Percentiles rank a stretch among this genome's conserved stretches.
Evolutionary conservation across 352 stramenopile species (phyloP).

Genomic region (Globisporangium nodosum): DNA sequence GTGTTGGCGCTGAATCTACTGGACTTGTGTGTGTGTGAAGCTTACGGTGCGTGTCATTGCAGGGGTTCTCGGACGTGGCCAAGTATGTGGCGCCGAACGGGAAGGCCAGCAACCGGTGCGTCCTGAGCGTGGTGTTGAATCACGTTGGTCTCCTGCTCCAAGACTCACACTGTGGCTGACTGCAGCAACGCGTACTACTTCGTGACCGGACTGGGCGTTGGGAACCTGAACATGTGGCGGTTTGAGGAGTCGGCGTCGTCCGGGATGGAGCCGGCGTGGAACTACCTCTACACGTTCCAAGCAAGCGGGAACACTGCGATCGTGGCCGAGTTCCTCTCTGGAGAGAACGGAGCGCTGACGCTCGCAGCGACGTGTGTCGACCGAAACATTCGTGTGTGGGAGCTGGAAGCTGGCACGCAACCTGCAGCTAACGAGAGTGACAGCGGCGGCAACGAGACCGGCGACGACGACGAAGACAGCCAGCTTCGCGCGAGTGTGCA

Average conservation of each 20-base stretch:
- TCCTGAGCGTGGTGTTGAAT: neutral
- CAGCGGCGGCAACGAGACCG: constrained; percentile 16
- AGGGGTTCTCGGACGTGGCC: constrained; percentile 75
- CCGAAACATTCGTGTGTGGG: constrained; percentile 67
- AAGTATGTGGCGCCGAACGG: constrained; percentile 25
- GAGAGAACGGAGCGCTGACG: constrained; percentile 12
- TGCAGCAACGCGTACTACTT: constrained; percentile 64
- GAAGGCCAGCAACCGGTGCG: constrained; percentile 9
- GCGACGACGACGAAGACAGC: constrained; percentile 16
- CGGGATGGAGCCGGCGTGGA: constrained; percentile 29
- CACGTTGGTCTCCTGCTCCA: too few relatives aligned
- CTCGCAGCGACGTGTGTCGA: constrained; percentile 52
- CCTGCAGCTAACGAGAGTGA: constrained; percentile 11
- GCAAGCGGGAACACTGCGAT: constrained; percentile 52
- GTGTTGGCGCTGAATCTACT: neutral
- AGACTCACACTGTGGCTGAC: neutral
- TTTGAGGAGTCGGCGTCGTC: constrained; percentile 43
- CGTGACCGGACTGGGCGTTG: constrained; percentile 64
- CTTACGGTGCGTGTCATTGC: constrained; percentile 5
- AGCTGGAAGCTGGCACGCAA: constrained; percentile 29
- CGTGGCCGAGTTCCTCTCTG: constrained; percentile 48
- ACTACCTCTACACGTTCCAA: constrained; percentile 49
- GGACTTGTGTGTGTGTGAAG: constrained; percentile 4
- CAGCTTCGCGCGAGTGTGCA: constrained; percentile 19
- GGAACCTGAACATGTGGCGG: constrained; percentile 66